Conservation (phyloP, 768 basidiomycete genomes). For the Amanita polypyramis region DNA sequence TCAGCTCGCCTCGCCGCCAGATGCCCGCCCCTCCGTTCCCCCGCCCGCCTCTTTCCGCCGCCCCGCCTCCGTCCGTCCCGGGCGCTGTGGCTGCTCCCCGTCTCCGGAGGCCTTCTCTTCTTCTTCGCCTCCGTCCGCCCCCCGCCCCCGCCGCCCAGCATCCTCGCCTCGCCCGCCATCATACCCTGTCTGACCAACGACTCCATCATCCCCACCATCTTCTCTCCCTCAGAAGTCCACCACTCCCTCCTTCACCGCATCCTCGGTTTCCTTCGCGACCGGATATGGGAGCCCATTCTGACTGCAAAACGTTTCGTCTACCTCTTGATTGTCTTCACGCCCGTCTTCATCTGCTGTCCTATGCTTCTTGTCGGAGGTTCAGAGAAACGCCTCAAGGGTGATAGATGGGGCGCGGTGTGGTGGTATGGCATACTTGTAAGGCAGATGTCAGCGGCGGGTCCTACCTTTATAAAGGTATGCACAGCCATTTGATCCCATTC, state of each 20-base stretch:
- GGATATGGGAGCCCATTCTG: slow-evolving; percentile 76
- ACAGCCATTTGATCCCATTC: not conserved
- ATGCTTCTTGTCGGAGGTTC: slow-evolving; percentile 68
- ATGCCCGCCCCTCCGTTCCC: slow-evolving; percentile 5
- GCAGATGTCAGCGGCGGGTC: slow-evolving; percentile 92
- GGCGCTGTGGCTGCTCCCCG: slow-evolving; percentile 42
- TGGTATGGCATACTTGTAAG: slow-evolving; percentile 88
- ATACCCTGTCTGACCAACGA: slow-evolving; percentile 26
- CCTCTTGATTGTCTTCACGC: slow-evolving; percentile 75
- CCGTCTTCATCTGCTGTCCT: slow-evolving; percentile 75
- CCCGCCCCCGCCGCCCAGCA: slow-evolving; percentile 30
- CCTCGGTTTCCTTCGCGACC: slow-evolving; percentile 35
- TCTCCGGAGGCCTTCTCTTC: slow-evolving; percentile 43
- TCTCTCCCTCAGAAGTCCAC: slow-evolving; percentile 61
- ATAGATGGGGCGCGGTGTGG: slow-evolving; percentile 91
- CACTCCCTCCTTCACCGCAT: slow-evolving; percentile 35
- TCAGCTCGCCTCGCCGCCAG: slow-evolving; percentile 2
- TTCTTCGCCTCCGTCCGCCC: slow-evolving; percentile 35
- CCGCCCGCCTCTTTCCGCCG: slow-evolving; percentile 2
- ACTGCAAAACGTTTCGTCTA: slow-evolving; percentile 78
- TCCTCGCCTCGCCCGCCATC: slow-evolving; percentile 39
- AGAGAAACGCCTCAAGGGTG: slow-evolving; percentile 48
- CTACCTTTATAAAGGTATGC: slow-evolving; percentile 90
- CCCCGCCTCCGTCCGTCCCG: not conserved
- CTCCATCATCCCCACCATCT: slow-evolving; percentile 28